These are phyloP conservation scores for Cordyceps tenuipes DNA, from an alignment of 2,329 filamentous ascomycete species.

Conservation along the genomic window DNA sequence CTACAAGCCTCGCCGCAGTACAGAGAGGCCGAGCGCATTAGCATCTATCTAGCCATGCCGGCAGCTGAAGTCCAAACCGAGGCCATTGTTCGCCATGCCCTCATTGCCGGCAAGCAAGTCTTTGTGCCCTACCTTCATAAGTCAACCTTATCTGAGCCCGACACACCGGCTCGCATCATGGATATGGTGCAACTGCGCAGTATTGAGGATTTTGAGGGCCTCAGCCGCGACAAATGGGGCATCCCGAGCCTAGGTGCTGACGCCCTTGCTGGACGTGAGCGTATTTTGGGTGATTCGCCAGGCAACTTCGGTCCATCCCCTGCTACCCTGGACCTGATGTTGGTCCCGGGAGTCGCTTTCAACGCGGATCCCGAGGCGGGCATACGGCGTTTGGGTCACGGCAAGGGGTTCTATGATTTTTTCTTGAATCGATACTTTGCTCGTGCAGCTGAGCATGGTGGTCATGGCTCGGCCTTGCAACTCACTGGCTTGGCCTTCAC, in stretches of 20 bases:
- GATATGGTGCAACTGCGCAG: constrained; percentile 81
- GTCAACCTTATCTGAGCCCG: constrained; percentile 35
- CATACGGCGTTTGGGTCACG: constrained; percentile 77
- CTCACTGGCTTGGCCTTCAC: constrained; percentile 72
- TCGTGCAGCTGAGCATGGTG: constrained; percentile 30
- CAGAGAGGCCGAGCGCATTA: constrained; percentile 63
- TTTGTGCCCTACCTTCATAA: constrained; percentile 86
- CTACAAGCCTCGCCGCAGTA: constrained; percentile 67
- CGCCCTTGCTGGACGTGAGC: constrained; percentile 58
- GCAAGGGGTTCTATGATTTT: constrained; percentile 94
- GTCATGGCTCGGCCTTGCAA: constrained; percentile 33
- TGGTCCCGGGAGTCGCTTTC: constrained; percentile 91
- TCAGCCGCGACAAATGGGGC: constrained; percentile 79
- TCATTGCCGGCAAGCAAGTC: constrained; percentile 70
- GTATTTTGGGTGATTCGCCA: constrained; percentile 60
- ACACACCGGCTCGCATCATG: constrained; percentile 65
- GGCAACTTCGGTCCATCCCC: constrained; percentile 28
- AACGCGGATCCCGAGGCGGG: constrained; percentile 49
- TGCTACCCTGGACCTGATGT: constrained; percentile 67
- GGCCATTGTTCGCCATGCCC: constrained; percentile 71
- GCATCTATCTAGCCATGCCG: constrained; percentile 92
- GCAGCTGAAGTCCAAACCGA: constrained; percentile 77
- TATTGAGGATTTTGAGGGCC: constrained; percentile 66
- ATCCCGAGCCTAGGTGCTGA: constrained; percentile 74
- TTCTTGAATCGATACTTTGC: constrained; percentile 69